Percentiles rank a stretch among this genome's conserved stretches.
These are phyloP conservation scores for Scenedesmus sp. DNA, from an alignment of 163 green algal species.

Conservation along the genomic window DNA sequence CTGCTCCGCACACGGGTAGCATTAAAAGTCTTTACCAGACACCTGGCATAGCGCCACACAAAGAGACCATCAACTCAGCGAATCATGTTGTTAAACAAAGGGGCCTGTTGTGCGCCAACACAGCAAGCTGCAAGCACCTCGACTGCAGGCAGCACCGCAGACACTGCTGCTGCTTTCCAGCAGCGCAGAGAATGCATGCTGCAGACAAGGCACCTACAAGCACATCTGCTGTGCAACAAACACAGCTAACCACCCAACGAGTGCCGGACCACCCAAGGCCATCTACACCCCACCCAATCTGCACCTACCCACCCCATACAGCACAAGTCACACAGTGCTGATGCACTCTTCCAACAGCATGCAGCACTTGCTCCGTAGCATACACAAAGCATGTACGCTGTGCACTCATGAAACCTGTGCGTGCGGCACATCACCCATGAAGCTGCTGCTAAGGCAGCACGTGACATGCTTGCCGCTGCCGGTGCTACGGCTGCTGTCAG, in stretches of 20 bases:
- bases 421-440: not conserved
- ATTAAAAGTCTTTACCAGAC: no score
- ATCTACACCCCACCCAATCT: not conserved
- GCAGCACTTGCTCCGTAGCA: not conserved
- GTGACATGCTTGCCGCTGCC: not conserved
- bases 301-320: not conserved
- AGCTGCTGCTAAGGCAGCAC: not conserved
- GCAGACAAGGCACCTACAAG: not conserved
- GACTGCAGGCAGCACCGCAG: not conserved
- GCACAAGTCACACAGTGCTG: not conserved
- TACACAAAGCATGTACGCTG: not conserved
- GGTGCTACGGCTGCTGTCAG: not conserved
- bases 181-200: not conserved
- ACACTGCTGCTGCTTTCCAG: not conserved
- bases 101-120: not conserved
- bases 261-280: not conserved
- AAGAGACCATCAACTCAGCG: not conserved
- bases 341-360: not conserved
- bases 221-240: not conserved
- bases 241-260: not conserved
- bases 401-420: not conserved
- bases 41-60: not conserved
- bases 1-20: no score
- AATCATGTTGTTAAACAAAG: slow-evolving; percentile 10
- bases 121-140: not conserved